Base-by-base conservation (phyloP, 768 basidiomycete species). In the Mycena vulgaris region DNA sequence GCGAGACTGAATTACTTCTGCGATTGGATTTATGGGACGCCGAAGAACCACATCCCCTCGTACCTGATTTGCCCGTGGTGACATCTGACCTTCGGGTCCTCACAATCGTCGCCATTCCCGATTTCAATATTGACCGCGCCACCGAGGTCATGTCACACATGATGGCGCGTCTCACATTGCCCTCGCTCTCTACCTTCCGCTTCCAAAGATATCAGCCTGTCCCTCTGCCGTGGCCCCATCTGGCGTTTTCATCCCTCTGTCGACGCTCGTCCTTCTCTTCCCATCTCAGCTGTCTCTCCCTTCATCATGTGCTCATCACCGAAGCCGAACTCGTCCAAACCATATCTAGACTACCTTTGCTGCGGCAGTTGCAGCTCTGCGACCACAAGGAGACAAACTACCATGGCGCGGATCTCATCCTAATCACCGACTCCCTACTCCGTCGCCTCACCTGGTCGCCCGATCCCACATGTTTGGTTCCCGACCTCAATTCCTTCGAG, bases 351-450 rank as follows among this genome's bases (percentile, higher is more conserved):
- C 65, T 66, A 19, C 56, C 19, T 16, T 51, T 47, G 35, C 37
- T 66, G 21, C 11, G 39, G 35, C 27, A 59, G 7, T 42, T 66
- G 37, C 19, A 1, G 3, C 49, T 66, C 30, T 49, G 47, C 8
- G 65, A 66, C 47, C 64, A 66, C 47, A 27, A 31, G 55, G 11
- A 16, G 25, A 11, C 40, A 11, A 19, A 49, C n/a, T 21, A 23
- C 6, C 7, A 28, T 9, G 27, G 21, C 31, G 37, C 47, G 19
- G 27, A 49, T 10, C 17, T 35, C 28, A n/a, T 58, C 13, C 14
- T 59, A 35, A n/a, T 59, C 65, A 58, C 35, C 25, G n/a, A 52
- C 48, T 66, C 65, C 5, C 65, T 66, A 25, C 48, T 66, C 13
- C 47, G 31, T 19, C 65, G 35, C 1, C 65, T 66, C 35, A 59